Base-by-base conservation (phyloP, 345 rosid species). In the Erucastrum elatum region DNA sequence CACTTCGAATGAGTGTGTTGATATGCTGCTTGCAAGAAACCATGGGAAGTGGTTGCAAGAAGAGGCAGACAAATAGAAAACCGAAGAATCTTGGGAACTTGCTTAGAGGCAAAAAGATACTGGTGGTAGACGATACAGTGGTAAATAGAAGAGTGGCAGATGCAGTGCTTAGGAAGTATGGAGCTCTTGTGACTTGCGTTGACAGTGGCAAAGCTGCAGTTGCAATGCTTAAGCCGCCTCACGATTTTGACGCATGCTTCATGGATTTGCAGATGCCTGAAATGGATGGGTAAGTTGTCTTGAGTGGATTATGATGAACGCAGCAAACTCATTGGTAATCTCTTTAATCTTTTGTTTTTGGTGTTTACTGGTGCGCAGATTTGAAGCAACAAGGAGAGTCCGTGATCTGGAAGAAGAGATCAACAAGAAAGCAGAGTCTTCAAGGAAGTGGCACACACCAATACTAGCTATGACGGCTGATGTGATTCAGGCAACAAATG, bases 261-360 rank as follows among this genome's bases (percentile, higher is more conserved):
- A 95, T 95, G 98, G 99, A 95, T 82, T 84, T 90, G 82, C 93
- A 93, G 74, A 95, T 95, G 99, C 99, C 99, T 30, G 99, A 89
- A 85, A 89, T 93, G 90, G 97, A 95, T 35, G 99, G 98, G 99
- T 95, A 91, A 10, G 49, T 10, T 0, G 4, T 41, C 11, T 33
- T 33, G 35, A 33, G 13, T 41, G 49, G 49, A 49, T 49, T 49
- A 46, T 44, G 53, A 49, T 49, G 56, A 49, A 49, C n/a, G 56
- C 53, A 46, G 13, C 21, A n/a, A 2, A 39, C 17, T 49, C 56
- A 49, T 49, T 10, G 5, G 15, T 66, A 29, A 29, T 70, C 56
- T 49, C 17, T 49, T 13, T 37, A 0, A 8, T 37, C 11, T 37
- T 37, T 37, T 37, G 17, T 64, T 59, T 44, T 21, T 21, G 21